phyloP scores from a whole-genome alignment of 352 stramenopile species.

The Phytophthora meadii region DNA sequence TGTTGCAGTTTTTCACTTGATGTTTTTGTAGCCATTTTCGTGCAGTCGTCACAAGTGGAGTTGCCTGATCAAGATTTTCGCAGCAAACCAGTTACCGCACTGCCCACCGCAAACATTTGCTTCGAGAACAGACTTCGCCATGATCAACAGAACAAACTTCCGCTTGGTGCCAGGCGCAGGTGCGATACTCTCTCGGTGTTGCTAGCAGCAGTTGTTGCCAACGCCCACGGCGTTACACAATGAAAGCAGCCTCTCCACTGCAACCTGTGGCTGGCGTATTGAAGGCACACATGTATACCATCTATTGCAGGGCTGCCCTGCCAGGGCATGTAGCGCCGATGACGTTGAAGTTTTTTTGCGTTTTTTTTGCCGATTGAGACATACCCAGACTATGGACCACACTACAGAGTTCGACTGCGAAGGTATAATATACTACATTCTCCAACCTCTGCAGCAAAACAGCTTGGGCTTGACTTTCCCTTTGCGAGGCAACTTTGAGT shows the following conservation, averaged over 20 bases:
- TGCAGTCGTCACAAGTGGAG: background rate
- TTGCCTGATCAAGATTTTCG: conserved; percentile 3
- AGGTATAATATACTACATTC: too few species aligned
- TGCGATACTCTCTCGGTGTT: conserved; percentile 11
- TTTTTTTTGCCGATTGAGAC: conserved; percentile 20
- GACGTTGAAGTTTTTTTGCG: conserved; percentile 30
- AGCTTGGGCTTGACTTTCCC: background rate
- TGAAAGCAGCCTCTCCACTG: background rate
- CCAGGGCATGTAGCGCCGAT: background rate
- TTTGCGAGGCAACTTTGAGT: background rate
- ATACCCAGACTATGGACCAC: conserved; percentile 1
- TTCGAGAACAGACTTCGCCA: background rate
- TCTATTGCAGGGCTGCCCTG: background rate
- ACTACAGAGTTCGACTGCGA: background rate
- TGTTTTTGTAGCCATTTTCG: conserved; percentile 1
- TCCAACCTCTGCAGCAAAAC: background rate
- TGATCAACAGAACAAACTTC: conserved; percentile 1
- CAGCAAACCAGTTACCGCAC: background rate
- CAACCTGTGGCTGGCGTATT: conserved; percentile 1
- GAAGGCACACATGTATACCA: background rate
- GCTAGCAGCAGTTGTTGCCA: background rate
- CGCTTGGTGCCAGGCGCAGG: background rate
- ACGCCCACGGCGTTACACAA: too few species aligned
- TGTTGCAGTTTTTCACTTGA: conserved; percentile 10
- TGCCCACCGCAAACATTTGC: conserved; percentile 1